Evolutionary conservation across 352 stramenopile genomes (phyloP).

Genomic region (Globisporangium recalcitrans): DNA sequence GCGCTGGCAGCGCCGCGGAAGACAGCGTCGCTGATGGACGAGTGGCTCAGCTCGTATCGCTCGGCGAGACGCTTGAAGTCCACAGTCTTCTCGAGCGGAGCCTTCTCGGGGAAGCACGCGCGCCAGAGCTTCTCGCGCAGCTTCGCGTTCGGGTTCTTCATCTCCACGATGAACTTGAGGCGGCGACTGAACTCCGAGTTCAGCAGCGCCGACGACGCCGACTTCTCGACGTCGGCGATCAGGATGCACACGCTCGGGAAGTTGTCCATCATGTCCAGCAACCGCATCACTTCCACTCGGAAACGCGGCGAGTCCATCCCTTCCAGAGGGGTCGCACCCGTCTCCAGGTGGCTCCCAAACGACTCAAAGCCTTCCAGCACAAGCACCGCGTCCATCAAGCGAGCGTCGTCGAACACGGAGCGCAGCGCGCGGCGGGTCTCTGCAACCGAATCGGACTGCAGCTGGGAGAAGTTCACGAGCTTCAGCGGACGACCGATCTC

Average conservation of each 20-base stretch:
- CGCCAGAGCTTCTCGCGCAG: conserved; percentile 71
- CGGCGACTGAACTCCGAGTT: conserved; percentile 68
- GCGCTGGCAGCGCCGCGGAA: conserved; percentile 75
- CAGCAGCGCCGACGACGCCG: conserved; percentile 34
- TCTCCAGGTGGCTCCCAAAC: conserved; percentile 73
- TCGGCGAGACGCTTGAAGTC: conserved; percentile 70
- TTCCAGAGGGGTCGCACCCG: conserved; percentile 40
- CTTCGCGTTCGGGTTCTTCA: conserved; percentile 67
- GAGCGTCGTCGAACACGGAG: conserved; percentile 81
- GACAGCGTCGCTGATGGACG: conserved; percentile 75
- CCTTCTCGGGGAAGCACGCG: conserved; percentile 68
- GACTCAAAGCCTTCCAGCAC: conserved; percentile 86
- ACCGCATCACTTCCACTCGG: conserved; percentile 63
- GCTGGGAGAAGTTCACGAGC: conserved; percentile 72
- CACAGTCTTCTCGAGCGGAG: conserved; percentile 50
- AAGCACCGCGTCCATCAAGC: conserved; percentile 82
- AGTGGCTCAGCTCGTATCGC: conserved; percentile 72
- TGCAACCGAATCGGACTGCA: conserved; percentile 67
- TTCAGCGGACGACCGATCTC: conserved; percentile 80
- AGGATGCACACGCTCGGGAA: conserved; percentile 82
- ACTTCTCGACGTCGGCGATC: conserved; percentile 60
- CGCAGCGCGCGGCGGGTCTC: conserved; percentile 72
- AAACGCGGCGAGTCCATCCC: conserved; percentile 70
- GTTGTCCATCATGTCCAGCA: conserved; percentile 72
- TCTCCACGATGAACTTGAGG: conserved; percentile 85